These are phyloP conservation scores for Quercus alba DNA, from an alignment of 306 rosid genomes.

Conservation along the genomic window DNA sequence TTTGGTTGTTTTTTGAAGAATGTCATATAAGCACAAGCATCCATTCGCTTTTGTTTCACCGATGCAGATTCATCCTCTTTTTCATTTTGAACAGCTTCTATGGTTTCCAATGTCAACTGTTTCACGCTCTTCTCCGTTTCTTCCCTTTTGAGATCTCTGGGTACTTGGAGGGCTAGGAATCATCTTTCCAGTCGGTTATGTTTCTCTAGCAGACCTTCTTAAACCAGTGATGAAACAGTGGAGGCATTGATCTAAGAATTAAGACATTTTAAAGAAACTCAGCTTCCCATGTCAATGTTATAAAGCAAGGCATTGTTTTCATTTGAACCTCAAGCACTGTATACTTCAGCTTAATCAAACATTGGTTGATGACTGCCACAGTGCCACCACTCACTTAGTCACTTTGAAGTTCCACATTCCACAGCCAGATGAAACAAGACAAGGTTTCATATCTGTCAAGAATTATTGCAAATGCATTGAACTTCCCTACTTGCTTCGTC, in stretches of 20 bases:
- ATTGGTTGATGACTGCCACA: background rate
- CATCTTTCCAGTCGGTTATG: no score
- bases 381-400: background rate
- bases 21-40: conserved; percentile 42
- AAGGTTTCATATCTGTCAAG: background rate
- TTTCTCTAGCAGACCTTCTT: no score
- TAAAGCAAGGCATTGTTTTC: background rate
- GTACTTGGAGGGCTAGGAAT: no score
- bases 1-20: conserved; percentile 19
- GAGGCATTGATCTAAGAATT: background rate
- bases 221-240: background rate
- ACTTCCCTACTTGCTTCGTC: background rate
- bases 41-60: conserved; percentile 30
- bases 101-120: conserved; percentile 38
- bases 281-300: background rate
- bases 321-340: background rate
- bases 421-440: background rate
- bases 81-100: conserved; percentile 31
- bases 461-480: background rate
- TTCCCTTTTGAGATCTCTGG: conserved; percentile 19
- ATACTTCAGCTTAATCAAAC: background rate
- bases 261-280: background rate
- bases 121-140: conserved; percentile 46
- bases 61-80: conserved; percentile 8
- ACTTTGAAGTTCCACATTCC: background rate